Conservation (phyloP, 2,329 filamentous ascomycete species). For the Diaporthe amygdali region DNA sequence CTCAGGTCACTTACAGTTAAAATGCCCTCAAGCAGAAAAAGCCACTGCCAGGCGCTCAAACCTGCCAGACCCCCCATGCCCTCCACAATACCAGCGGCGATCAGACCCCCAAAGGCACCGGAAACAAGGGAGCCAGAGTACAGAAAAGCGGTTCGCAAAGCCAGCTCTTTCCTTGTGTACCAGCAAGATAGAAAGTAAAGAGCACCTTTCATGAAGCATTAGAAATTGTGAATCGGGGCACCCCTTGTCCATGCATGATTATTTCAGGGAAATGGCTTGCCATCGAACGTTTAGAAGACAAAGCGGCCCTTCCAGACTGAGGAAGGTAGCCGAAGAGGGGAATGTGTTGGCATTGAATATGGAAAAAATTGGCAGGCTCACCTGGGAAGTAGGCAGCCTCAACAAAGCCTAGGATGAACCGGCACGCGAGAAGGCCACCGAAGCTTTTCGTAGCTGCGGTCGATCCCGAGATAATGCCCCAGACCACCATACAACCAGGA, state of each 20-base stretch:
- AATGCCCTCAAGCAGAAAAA: constrained; percentile 62
- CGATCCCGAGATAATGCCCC: constrained; percentile 47
- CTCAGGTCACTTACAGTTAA: too few species aligned
- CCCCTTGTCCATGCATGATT: too few species aligned
- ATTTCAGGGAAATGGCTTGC: too few species aligned
- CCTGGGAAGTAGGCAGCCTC: constrained; percentile 51
- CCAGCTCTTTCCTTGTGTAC: constrained; percentile 62
- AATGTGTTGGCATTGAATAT: background rate
- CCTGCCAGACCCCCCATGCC: constrained; percentile 56
- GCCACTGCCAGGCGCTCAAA: constrained; percentile 56
- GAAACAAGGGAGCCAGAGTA: constrained; percentile 62
- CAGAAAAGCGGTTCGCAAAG: constrained; percentile 54
- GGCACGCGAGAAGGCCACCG: constrained; percentile 41
- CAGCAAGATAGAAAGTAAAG: constrained; percentile 55
- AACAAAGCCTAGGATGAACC: constrained; percentile 47
- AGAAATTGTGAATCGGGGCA: too few species aligned
- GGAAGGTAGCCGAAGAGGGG: too few species aligned
- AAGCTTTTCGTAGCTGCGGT: constrained; percentile 45
- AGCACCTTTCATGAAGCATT: constrained; percentile 28
- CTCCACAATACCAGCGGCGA: constrained; percentile 56
- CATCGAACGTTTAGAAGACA: too few species aligned
- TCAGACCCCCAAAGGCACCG: constrained; percentile 61
- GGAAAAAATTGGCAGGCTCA: constrained; percentile 35
- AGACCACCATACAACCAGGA: constrained; percentile 44
- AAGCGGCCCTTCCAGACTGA: too few species aligned